phyloP scores from a whole-genome alignment of 345 rosid genomes.

The Salix suchowensis region DNA sequence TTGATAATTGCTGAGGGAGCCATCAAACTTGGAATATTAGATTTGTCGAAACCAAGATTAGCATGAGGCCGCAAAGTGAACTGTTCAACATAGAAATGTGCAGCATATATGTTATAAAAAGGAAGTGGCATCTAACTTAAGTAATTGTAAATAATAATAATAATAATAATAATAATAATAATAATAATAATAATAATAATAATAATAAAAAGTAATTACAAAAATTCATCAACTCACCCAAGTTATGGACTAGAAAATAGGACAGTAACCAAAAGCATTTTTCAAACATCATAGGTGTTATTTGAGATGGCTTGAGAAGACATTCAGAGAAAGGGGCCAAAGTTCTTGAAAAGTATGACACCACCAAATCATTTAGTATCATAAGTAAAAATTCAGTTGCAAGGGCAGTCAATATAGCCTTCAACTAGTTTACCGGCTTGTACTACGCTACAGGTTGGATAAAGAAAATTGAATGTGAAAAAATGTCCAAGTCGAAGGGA shows the following conservation, averaged over 20 bases:
- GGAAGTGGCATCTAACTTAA: background rate
- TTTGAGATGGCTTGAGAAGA: background rate
- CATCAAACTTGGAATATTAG: constrained; percentile 46
- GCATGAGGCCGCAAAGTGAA: constrained; percentile 87
- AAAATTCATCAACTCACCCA: background rate
- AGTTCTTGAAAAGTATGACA: background rate
- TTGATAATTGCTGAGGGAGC: constrained; percentile 46
- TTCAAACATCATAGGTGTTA: background rate
- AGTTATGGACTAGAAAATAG: background rate
- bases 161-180: too few species aligned
- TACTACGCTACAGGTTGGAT: too few species aligned
- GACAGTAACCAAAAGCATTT: background rate
- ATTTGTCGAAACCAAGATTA: constrained; percentile 71
- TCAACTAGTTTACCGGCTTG: too few species aligned
- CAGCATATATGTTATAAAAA: background rate
- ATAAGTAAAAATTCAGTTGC: too few species aligned
- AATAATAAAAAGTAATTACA: background rate
- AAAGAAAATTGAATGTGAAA: too few species aligned
- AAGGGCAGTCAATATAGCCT: too few species aligned
- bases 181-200: background rate
- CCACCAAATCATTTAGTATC: too few species aligned
- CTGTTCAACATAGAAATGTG: constrained; percentile 30
- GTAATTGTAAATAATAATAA: too few species aligned
- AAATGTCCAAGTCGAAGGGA: too few species aligned
- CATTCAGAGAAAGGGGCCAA: background rate